Base-by-base conservation (phyloP, 768 basidiomycete species). In the Cystofilobasidium macerans region DNA sequence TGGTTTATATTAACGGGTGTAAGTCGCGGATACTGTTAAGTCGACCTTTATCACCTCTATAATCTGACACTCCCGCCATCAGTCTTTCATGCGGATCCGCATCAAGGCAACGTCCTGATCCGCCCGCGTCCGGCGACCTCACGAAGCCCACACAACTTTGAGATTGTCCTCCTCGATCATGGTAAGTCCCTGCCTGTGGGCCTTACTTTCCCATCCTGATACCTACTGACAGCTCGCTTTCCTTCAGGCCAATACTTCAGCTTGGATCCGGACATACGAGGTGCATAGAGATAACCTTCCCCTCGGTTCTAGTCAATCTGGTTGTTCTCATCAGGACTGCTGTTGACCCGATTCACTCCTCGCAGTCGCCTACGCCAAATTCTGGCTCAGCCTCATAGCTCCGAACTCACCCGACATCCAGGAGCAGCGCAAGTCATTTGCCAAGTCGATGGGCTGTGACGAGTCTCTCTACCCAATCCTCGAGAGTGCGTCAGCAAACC, bases 1-100 rank as follows among this genome's bases (percentile, higher is more conserved):
- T 98, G 95, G 89, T 98, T 14, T 94, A 97, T 72, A 74, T 95
- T 48, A 89, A 94, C 74, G 93, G 93, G 22, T 91, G 86, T 71
- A 53, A 36, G 69, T 88, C 74, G 86, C 86, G 77, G 61, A 3
- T 28, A 13, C 32, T 18, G 13, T 13, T 16, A 32, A n/a, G 24
- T 12, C 33, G 8, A 36, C 33, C 9, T 30, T 22, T 16, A 32
- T 18, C 35, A 61, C 61, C 43, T n/a, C n/a, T n/a, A n/a, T 48
- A 57, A 33, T 69, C 57, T 69, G 24, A 33, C n/a, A n/a, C n/a
- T n/a, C n/a, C n/a, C n/a, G n/a, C 30, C n/a, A 3, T 22, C 58
- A 60, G 43, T 73, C 62, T 75, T 76, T 64, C 76, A 78, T 68
- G 75, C 89, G 84, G 92, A 94, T 73, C 89, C 91, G 36, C 93